A percentile compares a stretch with the other conserved stretches of the same genome.
phyloP scores from a whole-genome alignment of 2,329 filamentous ascomycete genomes.

The Phialocephala sp. region DNA sequence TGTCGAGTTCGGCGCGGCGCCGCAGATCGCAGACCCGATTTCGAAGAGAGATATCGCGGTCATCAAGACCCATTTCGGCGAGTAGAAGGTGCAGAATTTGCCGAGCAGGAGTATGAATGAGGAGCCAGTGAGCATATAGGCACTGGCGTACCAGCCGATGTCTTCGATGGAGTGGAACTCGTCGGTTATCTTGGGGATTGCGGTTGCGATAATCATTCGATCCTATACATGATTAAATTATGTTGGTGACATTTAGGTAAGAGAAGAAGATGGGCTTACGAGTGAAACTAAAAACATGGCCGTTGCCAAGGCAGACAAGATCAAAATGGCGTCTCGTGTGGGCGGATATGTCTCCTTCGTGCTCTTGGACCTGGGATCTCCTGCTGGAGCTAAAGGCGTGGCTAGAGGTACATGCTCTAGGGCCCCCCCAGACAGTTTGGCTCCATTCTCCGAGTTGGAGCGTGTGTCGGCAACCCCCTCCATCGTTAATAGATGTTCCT shows the following conservation, averaged over 20 bases:
- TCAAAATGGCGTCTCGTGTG: constrained; percentile 8
- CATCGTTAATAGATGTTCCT: background rate
- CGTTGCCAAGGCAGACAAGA: constrained; percentile 4
- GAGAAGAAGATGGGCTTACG: constrained; percentile 9
- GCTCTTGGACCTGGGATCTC: background rate
- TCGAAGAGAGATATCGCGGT: constrained; percentile 35
- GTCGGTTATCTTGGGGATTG: constrained; percentile 13
- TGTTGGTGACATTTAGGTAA: background rate
- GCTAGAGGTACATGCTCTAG: background rate
- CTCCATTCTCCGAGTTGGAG: background rate
- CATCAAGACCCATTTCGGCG: constrained; percentile 31
- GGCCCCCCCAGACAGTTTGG: background rate
- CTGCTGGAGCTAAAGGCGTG: background rate
- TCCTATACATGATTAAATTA: background rate
- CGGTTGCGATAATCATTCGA: constrained; percentile 4
- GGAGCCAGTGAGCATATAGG: constrained; percentile 38
- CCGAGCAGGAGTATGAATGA: constrained; percentile 23
- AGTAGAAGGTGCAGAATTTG: constrained; percentile 29
- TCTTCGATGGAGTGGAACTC: constrained; percentile 8
- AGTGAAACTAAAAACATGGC: constrained; percentile 18
- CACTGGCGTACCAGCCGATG: constrained; percentile 23
- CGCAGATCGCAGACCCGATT: constrained; percentile 34
- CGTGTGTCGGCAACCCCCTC: background rate
- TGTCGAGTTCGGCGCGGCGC: constrained; percentile 30
- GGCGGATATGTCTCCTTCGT: constrained; percentile 15